phyloP scores from a whole-genome alignment of 1,139 yeast genomes.

The Yamadazyma trypodendri region DNA sequence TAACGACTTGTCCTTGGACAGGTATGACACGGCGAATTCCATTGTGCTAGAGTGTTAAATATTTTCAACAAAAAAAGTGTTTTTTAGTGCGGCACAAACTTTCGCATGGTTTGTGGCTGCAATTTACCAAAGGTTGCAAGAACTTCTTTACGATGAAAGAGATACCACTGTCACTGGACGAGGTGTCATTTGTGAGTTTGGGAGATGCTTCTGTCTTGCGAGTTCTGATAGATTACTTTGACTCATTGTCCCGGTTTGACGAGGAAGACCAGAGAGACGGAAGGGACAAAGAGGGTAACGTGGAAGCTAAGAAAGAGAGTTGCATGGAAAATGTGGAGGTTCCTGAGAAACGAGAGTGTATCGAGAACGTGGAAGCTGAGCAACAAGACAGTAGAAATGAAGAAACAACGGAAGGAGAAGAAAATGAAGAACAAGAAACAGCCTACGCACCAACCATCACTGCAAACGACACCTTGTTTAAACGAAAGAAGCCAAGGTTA shows the following conservation, averaged over 20 bases:
- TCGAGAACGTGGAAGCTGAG: too few species aligned
- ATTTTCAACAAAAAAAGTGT: slow-evolving; percentile 3
- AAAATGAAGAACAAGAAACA: background rate
- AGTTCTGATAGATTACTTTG: slow-evolving; percentile 6
- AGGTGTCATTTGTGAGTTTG: slow-evolving; percentile 5
- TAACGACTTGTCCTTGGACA: slow-evolving; percentile 28
- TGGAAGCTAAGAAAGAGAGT: too few species aligned
- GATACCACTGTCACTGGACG: slow-evolving; percentile 7
- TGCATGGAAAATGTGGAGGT: too few species aligned
- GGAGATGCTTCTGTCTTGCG: slow-evolving; percentile 2
- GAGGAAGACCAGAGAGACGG: too few species aligned
- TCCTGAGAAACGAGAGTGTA: too few species aligned
- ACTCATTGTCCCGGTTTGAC: background rate
- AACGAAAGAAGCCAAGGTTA: slow-evolving; percentile 5
- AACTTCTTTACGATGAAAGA: background rate
- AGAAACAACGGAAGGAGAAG: too few species aligned
- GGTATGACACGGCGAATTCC: slow-evolving; percentile 20
- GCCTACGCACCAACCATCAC: background rate
- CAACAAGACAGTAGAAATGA: too few species aligned
- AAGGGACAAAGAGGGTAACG: too few species aligned
- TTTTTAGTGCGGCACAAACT: background rate
- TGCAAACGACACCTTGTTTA: slow-evolving; percentile 7
- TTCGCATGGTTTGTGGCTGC: slow-evolving; percentile 2
- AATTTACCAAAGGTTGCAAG: background rate
- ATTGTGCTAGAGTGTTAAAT: background rate